Base-by-base conservation (phyloP, 768 basidiomycete genomes). In the Agaricus blazei region DNA sequence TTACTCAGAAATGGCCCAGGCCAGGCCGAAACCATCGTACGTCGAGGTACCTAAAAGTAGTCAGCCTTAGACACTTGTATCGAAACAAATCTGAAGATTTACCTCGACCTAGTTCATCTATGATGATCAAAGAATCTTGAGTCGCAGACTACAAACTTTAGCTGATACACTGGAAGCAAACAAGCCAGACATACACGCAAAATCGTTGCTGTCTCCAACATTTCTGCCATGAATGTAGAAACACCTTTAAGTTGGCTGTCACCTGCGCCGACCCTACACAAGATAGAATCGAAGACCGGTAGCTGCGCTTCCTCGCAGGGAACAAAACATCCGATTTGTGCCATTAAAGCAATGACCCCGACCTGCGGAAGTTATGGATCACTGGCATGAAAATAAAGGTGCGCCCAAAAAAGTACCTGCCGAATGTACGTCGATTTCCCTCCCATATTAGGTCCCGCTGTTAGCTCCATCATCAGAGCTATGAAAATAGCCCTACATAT, bases 191-290 rank as follows among this genome's bases (percentile, higher is more conserved):
- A 28, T 37, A 92, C 93, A 63, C 88, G 81, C 42, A 99, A 79
- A 63, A 98, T 98, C 0, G 90, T 92, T 0, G 97, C 95, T 0
- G 95, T 98, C 69, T 99, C 97, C 28, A 99, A 79, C 97, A 98
- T 98, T 70, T 99, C 97, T 1, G 94, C 95, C 96, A 98, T 98
- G 68, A 99, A 99, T 0, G 96, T 99, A 26, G 93, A 96, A 0
- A 99, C 93, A 9, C 97, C 97, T 69, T 97, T 98, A 44, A 98
- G 73, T 66, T 98, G 96, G 67, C 91, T 95, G 67, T 99, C 97
- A 0, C 97, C 97, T 0, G 97, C 97, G 8, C 97, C 97, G 1
- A 99, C 96, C 59, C 97, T 80, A 55, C 96, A 97, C 9, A 98
- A 72, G 43, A 99, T 86, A 2, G 93, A 97, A 69, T 99, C 97